These are phyloP conservation scores for Quercus gilva DNA, from an alignment of 306 rosid genomes.

Conservation along the genomic window DNA sequence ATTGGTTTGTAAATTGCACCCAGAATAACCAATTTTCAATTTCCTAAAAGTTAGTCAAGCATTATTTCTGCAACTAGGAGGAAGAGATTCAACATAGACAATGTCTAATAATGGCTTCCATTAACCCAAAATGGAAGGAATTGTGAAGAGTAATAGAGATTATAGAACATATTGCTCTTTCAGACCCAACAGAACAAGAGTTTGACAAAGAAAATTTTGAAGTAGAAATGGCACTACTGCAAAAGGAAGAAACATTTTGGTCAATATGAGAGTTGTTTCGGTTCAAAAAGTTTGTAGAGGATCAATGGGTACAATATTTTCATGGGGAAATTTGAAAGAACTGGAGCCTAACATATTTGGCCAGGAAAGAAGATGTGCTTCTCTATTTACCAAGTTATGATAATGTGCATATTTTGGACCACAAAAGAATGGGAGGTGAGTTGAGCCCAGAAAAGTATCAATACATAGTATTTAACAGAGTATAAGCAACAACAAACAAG, in stretches of 20 bases:
- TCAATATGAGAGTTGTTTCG: neutral
- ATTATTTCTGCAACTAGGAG: too few species aligned
- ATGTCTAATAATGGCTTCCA: too few species aligned
- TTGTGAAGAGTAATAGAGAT: neutral
- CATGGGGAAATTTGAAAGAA: constrained; percentile 8
- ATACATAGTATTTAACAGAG: too few species aligned
- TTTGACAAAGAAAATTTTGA: neutral
- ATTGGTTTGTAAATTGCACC: neutral
- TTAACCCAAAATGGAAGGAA: neutral
- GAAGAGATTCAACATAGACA: too few species aligned
- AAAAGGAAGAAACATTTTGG: neutral
- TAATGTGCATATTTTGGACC: too few species aligned
- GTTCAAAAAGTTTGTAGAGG: constrained; percentile 10
- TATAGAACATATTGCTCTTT: constrained; percentile 13
- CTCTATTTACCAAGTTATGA: too few species aligned
- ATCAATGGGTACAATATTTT: constrained; percentile 1
- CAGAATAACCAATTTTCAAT: neutral
- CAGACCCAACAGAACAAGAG: constrained; percentile 3
- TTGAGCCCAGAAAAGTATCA: too few species aligned
- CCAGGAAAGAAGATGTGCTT: too few species aligned
- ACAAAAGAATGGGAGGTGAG: too few species aligned
- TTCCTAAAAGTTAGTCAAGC: neutral
- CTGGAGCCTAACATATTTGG: neutral
- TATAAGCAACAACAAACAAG: too few species aligned
- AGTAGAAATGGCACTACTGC: neutral